Percentiles rank a stretch among this genome's conserved stretches.
Evolutionary conservation across 441 rosid species (phyloP).

Genomic region (Kokia cookei): DNA sequence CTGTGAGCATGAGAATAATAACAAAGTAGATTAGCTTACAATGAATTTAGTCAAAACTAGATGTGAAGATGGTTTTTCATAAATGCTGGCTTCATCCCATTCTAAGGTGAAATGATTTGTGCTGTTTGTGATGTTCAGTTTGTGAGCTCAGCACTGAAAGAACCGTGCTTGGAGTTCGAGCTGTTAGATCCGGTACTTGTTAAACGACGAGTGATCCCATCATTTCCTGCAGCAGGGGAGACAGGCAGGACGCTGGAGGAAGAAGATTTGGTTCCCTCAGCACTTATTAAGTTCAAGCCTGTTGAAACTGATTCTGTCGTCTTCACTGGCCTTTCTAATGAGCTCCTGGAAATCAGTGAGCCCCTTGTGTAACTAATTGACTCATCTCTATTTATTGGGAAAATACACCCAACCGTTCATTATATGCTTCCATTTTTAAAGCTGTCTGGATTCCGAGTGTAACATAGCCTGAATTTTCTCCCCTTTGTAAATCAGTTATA

Average conservation of each 20-base stretch:
- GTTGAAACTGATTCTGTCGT: conserved; percentile 52
- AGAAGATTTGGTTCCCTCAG: conserved; percentile 82
- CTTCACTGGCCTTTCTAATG: conserved; percentile 71
- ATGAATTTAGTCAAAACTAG: no score
- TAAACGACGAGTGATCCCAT: conserved; percentile 61
- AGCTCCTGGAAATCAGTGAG: conserved; percentile 53
- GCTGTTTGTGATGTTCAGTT: conserved; percentile 37
- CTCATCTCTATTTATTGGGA: background rate
- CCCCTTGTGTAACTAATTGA: conserved; percentile 25
- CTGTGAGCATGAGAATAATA: no score
- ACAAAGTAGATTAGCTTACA: no score
- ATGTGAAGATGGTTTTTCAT: no score
- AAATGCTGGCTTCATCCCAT: no score
- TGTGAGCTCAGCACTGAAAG: conserved; percentile 72
- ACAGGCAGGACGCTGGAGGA: conserved; percentile 55
- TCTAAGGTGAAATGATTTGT: background rate
- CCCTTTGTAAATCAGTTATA: no score
- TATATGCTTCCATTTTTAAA: no score
- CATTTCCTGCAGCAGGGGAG: conserved; percentile 38
- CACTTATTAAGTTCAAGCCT: conserved; percentile 75
- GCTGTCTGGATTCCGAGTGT: no score
- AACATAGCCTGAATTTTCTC: no score
- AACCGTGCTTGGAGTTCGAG: conserved; percentile 75
- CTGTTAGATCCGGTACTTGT: conserved; percentile 65
- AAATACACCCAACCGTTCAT: background rate